phyloP scores from a whole-genome alignment of 1,284 basidiomycete genomes.

The Earliella scabrosa region DNA sequence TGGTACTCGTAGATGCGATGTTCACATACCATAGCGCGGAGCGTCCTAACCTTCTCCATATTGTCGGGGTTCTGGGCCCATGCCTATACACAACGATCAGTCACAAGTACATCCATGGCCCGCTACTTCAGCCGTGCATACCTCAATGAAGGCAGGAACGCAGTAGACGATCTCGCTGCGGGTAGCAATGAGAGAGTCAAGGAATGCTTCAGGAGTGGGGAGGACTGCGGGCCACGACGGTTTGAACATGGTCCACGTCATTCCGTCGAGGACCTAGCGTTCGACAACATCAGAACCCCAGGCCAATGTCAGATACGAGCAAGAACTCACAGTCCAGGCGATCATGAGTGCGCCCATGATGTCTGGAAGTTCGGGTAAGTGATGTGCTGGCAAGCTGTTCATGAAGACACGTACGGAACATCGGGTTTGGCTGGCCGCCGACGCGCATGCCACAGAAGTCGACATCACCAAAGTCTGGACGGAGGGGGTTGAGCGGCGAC shows the following conservation, averaged over 20 bases:
- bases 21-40: slow-evolving; percentile 27
- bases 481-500: too few species aligned
- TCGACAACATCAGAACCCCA: not conserved
- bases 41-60: slow-evolving; percentile 23
- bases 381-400: not conserved
- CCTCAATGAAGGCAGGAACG: slow-evolving; percentile 32
- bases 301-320: not conserved
- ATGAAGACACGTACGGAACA: slow-evolving; percentile 25
- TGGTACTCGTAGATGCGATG: too few species aligned
- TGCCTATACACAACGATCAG: slow-evolving; percentile 16
- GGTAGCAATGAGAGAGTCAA: slow-evolving; percentile 13
- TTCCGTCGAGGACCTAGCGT: slow-evolving; percentile 14
- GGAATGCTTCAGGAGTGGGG: slow-evolving; percentile 21
- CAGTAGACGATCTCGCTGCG: slow-evolving; percentile 21
- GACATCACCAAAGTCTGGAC: slow-evolving; percentile 24
- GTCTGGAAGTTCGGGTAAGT: not conserved
- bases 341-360: slow-evolving; percentile 22
- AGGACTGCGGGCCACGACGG: slow-evolving; percentile 20
- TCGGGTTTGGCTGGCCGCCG: slow-evolving; percentile 26
- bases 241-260: slow-evolving; percentile 14
- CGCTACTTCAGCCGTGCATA: not conserved
- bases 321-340: slow-evolving; percentile 13
- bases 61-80: slow-evolving; percentile 29
- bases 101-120: too few species aligned
- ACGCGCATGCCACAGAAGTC: slow-evolving; percentile 28